phyloP scores from a whole-genome alignment of 2,329 filamentous ascomycete species.

The Fusarium concolor region DNA sequence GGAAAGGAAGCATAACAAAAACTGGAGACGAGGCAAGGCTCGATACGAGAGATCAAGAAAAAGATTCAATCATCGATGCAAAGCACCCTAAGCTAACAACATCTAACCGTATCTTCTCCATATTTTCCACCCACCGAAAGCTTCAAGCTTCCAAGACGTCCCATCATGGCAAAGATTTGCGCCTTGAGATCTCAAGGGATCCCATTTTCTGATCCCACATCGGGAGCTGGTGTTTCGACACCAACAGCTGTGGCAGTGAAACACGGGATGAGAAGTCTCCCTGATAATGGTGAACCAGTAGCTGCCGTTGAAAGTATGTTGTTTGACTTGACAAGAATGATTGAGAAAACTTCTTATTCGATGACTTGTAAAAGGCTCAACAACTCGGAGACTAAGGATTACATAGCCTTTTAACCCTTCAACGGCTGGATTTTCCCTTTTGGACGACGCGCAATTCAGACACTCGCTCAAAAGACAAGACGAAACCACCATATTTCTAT shows the following conservation, averaged over 20 bases:
- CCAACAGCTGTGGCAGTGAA: constrained; percentile 9
- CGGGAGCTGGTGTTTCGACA: constrained; percentile 20
- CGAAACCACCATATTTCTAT: constrained; percentile 28
- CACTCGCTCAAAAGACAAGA: constrained; percentile 15
- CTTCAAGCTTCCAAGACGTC: constrained; percentile 18
- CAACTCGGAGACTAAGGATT: constrained; percentile 12
- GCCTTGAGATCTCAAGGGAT: constrained; percentile 31
- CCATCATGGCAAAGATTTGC: constrained; percentile 41
- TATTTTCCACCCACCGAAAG: constrained; percentile 31
- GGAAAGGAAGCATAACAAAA: constrained; percentile 24
- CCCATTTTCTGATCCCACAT: constrained; percentile 27
- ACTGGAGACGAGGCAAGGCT: constrained; percentile 12
- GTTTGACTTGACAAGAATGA: not conserved
- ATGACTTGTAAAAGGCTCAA: constrained; percentile 5
- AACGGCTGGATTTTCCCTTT: constrained; percentile 28
- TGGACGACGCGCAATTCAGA: constrained; percentile 24
- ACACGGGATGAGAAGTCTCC: constrained; percentile 18
- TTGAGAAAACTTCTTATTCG: constrained; percentile 15
- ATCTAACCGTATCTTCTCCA: constrained; percentile 29
- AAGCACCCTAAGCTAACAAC: constrained; percentile 7
- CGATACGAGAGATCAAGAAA: constrained; percentile 21
- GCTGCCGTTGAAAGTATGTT: not conserved
- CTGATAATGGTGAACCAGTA: not conserved
- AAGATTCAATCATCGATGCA: constrained; percentile 12
- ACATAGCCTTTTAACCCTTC: constrained; percentile 20